These are phyloP conservation scores for Cladosporium sp. DNA, from an alignment of 2,329 filamentous ascomycete genomes.

Conservation along the genomic window DNA sequence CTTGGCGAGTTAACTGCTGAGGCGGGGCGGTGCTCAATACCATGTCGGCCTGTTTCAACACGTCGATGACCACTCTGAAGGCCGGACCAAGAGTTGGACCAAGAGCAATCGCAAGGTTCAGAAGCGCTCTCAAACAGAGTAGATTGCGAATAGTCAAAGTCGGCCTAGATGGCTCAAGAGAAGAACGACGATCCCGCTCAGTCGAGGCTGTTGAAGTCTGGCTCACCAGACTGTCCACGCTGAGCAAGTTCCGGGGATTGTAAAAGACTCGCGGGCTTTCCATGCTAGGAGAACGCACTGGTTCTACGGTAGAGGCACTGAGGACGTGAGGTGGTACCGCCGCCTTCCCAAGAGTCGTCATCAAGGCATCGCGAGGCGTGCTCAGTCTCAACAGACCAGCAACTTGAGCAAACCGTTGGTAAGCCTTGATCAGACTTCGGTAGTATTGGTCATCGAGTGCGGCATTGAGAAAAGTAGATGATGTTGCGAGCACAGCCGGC, in stretches of 20 bases:
- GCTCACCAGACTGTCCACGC: conserved; percentile 65
- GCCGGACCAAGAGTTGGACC: conserved; percentile 79
- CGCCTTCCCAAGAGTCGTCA: conserved; percentile 89
- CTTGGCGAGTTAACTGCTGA: conserved; percentile 23
- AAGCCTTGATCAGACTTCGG: conserved; percentile 81
- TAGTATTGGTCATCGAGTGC: conserved; percentile 92
- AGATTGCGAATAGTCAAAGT: conserved; percentile 83
- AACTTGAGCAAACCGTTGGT: conserved; percentile 93
- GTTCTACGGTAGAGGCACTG: conserved; percentile 33
- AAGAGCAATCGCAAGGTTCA: conserved; percentile 93
- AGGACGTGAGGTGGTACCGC: conserved; percentile 76
- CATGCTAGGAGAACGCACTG: conserved; percentile 29
- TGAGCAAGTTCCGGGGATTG: conserved; percentile 67
- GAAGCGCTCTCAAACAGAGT: conserved; percentile 77
- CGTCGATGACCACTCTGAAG: conserved; percentile 89
- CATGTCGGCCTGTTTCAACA: conserved; percentile 86
- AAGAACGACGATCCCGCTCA: conserved; percentile 57
- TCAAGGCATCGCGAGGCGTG: conserved; percentile 87
- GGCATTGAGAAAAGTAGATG: conserved; percentile 90
- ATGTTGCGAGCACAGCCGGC: conserved; percentile 91
- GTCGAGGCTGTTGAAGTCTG: conserved; percentile 48
- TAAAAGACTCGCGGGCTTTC: conserved; percentile 59
- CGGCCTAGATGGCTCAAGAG: conserved; percentile 47
- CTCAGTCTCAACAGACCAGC: conserved; percentile 78
- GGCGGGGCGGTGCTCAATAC: conserved; percentile 56